Conservation (phyloP, 2,329 filamentous ascomycete species). For the Diplodia scrobiculata region DNA sequence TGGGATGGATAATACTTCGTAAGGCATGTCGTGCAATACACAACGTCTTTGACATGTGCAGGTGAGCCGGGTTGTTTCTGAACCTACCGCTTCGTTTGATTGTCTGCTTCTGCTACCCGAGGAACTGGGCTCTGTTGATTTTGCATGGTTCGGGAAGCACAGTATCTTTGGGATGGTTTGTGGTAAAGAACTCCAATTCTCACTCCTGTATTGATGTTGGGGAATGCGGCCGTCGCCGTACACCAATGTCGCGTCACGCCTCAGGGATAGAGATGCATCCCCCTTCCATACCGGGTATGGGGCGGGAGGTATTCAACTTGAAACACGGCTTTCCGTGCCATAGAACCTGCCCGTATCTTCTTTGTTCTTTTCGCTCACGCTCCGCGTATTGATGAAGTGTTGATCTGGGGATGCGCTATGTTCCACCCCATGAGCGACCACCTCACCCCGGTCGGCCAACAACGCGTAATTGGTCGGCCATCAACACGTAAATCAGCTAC, state of each 20-base stretch:
- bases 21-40: background rate
- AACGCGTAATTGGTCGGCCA: too few relatives aligned
- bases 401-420: background rate
- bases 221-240: background rate
- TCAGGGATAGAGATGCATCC: background rate
- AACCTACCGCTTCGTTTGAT: too few relatives aligned
- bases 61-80: too few relatives aligned
- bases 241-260: background rate
- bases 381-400: background rate
- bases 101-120: too few relatives aligned
- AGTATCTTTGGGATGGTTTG: too few relatives aligned
- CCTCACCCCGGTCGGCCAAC: too few relatives aligned
- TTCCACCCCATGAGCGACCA: too few relatives aligned
- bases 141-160: too few relatives aligned
- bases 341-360: background rate
- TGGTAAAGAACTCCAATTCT: background rate
- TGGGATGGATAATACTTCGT: background rate
- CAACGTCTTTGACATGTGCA: too few relatives aligned
- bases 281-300: background rate
- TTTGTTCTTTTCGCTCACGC: background rate
- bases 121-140: too few relatives aligned
- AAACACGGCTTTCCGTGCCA: slow-evolving; percentile 4
- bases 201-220: background rate
- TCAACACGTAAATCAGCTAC: too few relatives aligned
- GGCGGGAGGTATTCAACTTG: background rate